Base-by-base conservation (phyloP, 2,329 filamentous ascomycete genomes). In the Furcasterigmium furcatum region DNA sequence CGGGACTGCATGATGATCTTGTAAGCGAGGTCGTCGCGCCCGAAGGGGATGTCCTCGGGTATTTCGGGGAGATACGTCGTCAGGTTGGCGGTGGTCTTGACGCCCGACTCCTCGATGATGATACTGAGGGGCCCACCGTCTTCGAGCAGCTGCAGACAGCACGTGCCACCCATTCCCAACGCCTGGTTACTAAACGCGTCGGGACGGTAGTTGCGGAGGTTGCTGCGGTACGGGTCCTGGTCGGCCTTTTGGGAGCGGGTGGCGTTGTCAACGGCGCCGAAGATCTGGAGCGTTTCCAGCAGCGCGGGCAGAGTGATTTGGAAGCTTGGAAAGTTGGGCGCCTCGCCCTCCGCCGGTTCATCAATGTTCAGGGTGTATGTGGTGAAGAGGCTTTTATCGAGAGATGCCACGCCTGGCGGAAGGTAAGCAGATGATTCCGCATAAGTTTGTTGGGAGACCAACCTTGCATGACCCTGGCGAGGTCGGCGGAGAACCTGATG, bases 271-370 rank as follows among this genome's bases (percentile, higher is more conserved):
- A 91, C 80, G n/a, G 91, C 83, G 41, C 90, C 90, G 59, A 99
- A 95, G 41, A 99, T 97, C 59, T 96, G 92, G 8, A 99, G 77
- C 1, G 92, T 95, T 68, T 97, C 94, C 44, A 99, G 80, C 4
- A 99, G 79, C 16, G 92, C 88, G 5, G 85, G 77, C 9, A 99
- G 79, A 2, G 91, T 94, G 52, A 97, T 85, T 61, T 95, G 86
- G 61, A 99, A 99, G 43, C 79, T 80, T 8, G 88, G 84, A 24
- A 80, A 75, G 4, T 72, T 64, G 1, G 62, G 47, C 0, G 64
- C 58, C 6, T 52, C 55, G 21, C 63, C 70, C 9, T 36, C 34
- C 8, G 18, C n/a, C 34, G n/a, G 16, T 36, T 36, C 34, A 12
- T 36, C n/a, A 47, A 69, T 72, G 52, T 85, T 84, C 63, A 90